Evolutionary conservation across 805 yeast genomes (phyloP).

Genomic region (Teunomyces cretensis): DNA sequence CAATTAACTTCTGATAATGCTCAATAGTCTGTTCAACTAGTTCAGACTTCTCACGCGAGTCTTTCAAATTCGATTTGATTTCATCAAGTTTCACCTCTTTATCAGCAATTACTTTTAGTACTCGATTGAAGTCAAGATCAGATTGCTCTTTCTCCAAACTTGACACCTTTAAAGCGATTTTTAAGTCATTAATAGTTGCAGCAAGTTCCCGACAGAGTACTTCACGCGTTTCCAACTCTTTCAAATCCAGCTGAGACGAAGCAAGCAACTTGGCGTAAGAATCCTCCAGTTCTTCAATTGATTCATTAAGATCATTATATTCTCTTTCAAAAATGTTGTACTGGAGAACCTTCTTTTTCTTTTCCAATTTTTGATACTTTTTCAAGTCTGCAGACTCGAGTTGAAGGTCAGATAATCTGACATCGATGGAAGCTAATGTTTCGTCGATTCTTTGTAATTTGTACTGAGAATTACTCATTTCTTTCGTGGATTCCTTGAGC

Average conservation of each 20-base stretch:
- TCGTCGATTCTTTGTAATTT: conserved; percentile 74
- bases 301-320: conserved; percentile 55
- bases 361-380: conserved; percentile 65
- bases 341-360: conserved; percentile 67
- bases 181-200: conserved; percentile 45
- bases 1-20: conserved; percentile 27
- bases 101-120: conserved; percentile 49
- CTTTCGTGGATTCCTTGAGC: conserved; percentile 73
- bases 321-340: conserved; percentile 79
- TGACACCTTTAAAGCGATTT: conserved; percentile 50
- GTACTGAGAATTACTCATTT: conserved; percentile 69
- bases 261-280: conserved; percentile 52
- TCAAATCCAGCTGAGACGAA: conserved; percentile 53
- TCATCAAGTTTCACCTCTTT: conserved; percentile 48
- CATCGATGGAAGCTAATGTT: conserved; percentile 66
- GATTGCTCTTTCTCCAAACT: conserved; percentile 58
- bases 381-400: conserved; percentile 76
- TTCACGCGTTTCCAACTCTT: conserved; percentile 64
- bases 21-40: conserved; percentile 18
- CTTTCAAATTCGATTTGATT: conserved; percentile 33
- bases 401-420: conserved; percentile 73
- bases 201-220: conserved; percentile 44
- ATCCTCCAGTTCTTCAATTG: conserved; percentile 60
- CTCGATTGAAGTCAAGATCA: conserved; percentile 48
- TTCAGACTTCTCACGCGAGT: conserved; percentile 29